Evolutionary conservation across 2,329 filamentous ascomycete species (phyloP).

Genomic region (Aspergillus unguis): DNA sequence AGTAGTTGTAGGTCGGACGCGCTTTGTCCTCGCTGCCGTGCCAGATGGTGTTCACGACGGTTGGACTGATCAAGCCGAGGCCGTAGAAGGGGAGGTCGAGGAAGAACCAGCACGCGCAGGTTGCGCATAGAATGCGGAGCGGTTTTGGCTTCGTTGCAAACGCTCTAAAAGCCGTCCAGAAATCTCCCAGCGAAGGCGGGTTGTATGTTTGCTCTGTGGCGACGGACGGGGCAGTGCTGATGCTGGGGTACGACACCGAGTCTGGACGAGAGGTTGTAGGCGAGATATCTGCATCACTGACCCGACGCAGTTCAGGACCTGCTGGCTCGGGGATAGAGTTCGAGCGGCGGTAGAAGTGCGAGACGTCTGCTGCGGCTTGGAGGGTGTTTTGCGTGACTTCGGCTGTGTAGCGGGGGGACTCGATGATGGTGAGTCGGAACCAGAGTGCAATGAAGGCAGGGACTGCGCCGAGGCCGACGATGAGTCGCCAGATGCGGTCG

Average conservation of each 20-base stretch:
- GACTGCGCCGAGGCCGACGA: conserved; percentile 60
- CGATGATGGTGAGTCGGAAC: conserved; percentile 62
- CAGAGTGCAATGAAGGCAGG: conserved; percentile 61
- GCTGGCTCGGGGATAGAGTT: not conserved
- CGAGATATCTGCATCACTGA: conserved; percentile 2
- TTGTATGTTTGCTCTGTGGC: not conserved
- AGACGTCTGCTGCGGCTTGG: conserved; percentile 15
- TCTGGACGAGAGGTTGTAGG: not conserved
- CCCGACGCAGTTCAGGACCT: not conserved
- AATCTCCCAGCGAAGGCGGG: not conserved
- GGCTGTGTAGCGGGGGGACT: conserved; percentile 61
- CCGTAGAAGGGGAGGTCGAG: conserved; percentile 53
- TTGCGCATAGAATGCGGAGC: conserved; percentile 31
- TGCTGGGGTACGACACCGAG: not conserved
- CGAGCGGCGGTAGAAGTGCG: conserved; percentile 10
- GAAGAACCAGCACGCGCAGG: conserved; percentile 49
- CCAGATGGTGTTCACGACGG: conserved; percentile 24
- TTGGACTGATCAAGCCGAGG: conserved; percentile 40
- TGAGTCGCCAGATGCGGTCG: conserved; percentile 61
- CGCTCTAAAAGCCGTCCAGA: conserved; percentile 2
- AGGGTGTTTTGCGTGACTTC: conserved; percentile 45
- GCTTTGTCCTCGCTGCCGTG: conserved; percentile 14
- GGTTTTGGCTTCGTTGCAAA: conserved; percentile 27
- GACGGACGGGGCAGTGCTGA: not conserved
- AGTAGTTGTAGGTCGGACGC: conserved; percentile 26